Base-by-base conservation (phyloP, 2,329 filamentous ascomycete species). In the Hypomyces perniciosus region DNA sequence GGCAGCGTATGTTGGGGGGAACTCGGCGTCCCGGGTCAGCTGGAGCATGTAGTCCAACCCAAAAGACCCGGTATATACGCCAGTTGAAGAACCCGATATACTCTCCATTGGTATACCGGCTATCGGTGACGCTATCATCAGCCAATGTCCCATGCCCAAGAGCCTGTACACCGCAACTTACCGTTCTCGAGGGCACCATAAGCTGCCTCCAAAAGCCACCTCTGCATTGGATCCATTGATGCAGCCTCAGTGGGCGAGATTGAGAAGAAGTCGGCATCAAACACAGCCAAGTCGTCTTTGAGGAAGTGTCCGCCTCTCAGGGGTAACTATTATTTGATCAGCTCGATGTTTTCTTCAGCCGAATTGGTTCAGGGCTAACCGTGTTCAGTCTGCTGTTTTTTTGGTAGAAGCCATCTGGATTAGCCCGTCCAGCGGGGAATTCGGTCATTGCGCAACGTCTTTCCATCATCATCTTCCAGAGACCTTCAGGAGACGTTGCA, bases 221-320 rank as follows among this genome's bases (percentile, higher is more conserved):
- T 44, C 41, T 62, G 60, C 37, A 59, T 54, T 2, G 62, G 62
- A 38, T 65, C 62, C 53, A 64, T 57, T 4, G 48, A 44, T 26
- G 49, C 47, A 26, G 60, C 62, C 42, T 66, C 59, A 2, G 37
- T 35, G 4, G 47, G 34, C 3, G 55, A 54, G 10, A 61, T 54
- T 34, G 50, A 48, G 41, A 61, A 62, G 40, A 61, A 67, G 2
- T 44, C 41, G 1, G 58, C 52, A 40, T 52, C 49, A 44, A 54
- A 56, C 2, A 29, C 44, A 29, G 43, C 5, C 8, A 53, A 28
- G 35, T 55, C 47, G 28, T 48, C 43, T 13, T 48, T 40, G 5
- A 54, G 7, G 28, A 54, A 54, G 42, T 54, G 40, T 3, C 13
- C 44, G 9, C 39, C 42, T 41, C 20, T 12, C 3, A 12, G 13